These are phyloP conservation scores for Aspergillus fischeri DNA, from an alignment of 2,329 filamentous ascomycete species.

Conservation along the genomic window DNA sequence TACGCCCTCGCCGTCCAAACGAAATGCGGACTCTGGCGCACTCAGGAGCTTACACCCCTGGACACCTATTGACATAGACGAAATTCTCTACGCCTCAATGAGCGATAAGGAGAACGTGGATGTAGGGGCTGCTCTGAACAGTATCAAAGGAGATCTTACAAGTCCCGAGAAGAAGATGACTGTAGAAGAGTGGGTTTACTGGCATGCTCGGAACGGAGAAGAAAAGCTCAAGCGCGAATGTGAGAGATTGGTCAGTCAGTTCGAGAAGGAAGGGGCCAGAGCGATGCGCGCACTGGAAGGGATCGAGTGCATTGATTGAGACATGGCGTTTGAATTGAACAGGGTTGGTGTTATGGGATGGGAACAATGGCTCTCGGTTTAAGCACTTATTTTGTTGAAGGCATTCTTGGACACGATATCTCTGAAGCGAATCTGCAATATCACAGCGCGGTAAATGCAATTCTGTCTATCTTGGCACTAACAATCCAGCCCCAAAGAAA, in stretches of 20 bases:
- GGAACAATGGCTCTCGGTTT: slow-evolving; percentile 14
- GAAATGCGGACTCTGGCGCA: slow-evolving; percentile 49
- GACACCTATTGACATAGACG: slow-evolving; percentile 72
- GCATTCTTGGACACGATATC: slow-evolving; percentile 14
- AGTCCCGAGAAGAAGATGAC: slow-evolving; percentile 83
- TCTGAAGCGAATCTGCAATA: slow-evolving; percentile 14
- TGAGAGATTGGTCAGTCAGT: slow-evolving; percentile 74
- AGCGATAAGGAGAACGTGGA: slow-evolving; percentile 48
- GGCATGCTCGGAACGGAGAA: slow-evolving; percentile 77
- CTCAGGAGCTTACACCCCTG: slow-evolving; percentile 60
- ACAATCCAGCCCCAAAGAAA: not conserved
- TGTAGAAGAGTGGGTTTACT: slow-evolving; percentile 86
- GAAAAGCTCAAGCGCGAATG: slow-evolving; percentile 74
- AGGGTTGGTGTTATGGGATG: slow-evolving; percentile 4
- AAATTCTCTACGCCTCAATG: slow-evolving; percentile 43
- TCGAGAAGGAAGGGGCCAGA: slow-evolving; percentile 76
- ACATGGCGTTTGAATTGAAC: slow-evolving; percentile 4
- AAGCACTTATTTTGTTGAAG: slow-evolving; percentile 10
- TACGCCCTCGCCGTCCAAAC: slow-evolving; percentile 58
- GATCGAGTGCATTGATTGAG: slow-evolving; percentile 51
- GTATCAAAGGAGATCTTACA: slow-evolving; percentile 58
- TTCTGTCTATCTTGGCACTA: not conserved
- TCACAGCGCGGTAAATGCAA: slow-evolving; percentile 10
- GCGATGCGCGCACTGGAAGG: slow-evolving; percentile 76
- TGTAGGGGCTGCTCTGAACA: slow-evolving; percentile 47